Base-by-base conservation (phyloP, 1,139 yeast genomes). In the Yamadazyma dushanensis region DNA sequence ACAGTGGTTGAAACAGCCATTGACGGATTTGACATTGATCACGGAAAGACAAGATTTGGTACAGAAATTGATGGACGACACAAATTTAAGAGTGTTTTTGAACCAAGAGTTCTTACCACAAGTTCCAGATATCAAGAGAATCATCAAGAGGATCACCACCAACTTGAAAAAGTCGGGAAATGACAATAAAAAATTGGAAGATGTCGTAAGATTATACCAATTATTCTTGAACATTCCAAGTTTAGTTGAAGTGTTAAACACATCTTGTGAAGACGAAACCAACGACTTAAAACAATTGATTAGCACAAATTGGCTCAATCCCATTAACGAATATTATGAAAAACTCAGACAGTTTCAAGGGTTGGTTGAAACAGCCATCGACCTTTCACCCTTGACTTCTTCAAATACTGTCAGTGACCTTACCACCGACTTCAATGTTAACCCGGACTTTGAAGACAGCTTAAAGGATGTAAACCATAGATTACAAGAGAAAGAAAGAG, bases 1-100 rank as follows among this genome's bases (percentile, higher is more conserved):
- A 9, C 96, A 88, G 53, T 92, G 98, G 98, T 71, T 94, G 44
- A 92, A 92, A 53, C 98, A 92, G 59, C 98, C 98, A 0, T 70
- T 92, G 34, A 81, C 95, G 38, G 78, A 77, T 46, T 54, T 74
- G 15, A 54, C 53, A 0, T 76, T 70, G 35, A 90, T 92, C 29
- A 59, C 64, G 28, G 72, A 79, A 25, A 75, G 98, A 37, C 97
- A 87, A 45, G 58, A 68, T 6, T 66, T 92, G 37, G 96, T 92
- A 8, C 83, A 78, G 27, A 73, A 75, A 40, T 64, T 92, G 49
- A 69, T 86, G n/a, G 76, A 83, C 25, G 88, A 88, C 52, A 65
- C 86, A 2, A 76, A 77, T 41, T 53, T 85, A 37, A 71, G 96
- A 44, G 78, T 81, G 8, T 66, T 72, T 21, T 58, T 89, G 23